These are phyloP conservation scores for Orychophragmus violaceus DNA, from an alignment of 345 rosid genomes.

Conservation along the genomic window DNA sequence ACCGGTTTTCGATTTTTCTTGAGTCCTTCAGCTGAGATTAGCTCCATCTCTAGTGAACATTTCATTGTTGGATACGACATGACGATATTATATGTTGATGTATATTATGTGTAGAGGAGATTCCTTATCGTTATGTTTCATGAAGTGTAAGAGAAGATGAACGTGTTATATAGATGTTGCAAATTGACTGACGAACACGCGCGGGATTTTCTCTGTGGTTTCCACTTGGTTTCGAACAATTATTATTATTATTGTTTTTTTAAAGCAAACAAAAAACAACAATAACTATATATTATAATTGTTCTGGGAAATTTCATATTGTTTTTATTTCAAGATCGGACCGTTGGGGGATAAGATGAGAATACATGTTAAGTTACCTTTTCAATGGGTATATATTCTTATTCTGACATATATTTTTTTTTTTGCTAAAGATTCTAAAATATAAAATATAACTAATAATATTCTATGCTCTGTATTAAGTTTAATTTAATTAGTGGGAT, in stretches of 20 bases:
- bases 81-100: background rate
- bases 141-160: background rate
- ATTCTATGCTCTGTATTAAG: background rate
- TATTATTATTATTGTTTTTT: background rate
- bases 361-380: background rate
- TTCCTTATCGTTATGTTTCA: background rate
- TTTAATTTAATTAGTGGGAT: background rate
- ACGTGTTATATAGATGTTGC: background rate
- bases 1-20: conserved; percentile 32
- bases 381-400: background rate
- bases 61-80: conserved; percentile 15
- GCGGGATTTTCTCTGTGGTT: background rate
- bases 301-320: background rate
- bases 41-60: conserved; percentile 41
- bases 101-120: conserved; percentile 9
- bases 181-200: background rate
- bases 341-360: background rate
- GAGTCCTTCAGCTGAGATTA: conserved; percentile 57
- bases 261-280: too few species aligned
- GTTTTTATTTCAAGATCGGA: background rate
- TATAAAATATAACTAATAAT: background rate
- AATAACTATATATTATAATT: too few species aligned
- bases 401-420: background rate
- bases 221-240: background rate
- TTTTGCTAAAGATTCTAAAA: background rate